Conservation (phyloP, 805 yeast species). For the Starmerella cellae region DNA sequence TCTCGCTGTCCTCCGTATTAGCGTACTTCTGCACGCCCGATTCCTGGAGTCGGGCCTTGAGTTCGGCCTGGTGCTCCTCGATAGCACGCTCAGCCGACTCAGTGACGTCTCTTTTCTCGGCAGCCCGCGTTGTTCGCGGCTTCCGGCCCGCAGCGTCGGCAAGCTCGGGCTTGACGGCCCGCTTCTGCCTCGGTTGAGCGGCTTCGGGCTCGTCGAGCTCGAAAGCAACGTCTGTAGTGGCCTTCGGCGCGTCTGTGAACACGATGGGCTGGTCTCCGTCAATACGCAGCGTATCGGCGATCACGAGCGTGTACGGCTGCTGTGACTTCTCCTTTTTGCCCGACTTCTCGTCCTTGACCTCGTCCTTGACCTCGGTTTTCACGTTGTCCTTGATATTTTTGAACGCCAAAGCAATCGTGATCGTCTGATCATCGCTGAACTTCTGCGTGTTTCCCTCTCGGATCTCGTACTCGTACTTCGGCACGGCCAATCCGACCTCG, state of each 20-base stretch:
- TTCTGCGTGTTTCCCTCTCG: constrained; percentile 58
- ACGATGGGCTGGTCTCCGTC: constrained; percentile 42
- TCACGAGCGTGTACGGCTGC: constrained; percentile 46
- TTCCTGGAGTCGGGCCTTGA: constrained; percentile 74
- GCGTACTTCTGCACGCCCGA: constrained; percentile 51
- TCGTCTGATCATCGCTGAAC: constrained; percentile 58
- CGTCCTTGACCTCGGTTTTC: background rate
- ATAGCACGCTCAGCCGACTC: constrained; percentile 71
- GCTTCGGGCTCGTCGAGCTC: constrained; percentile 47
- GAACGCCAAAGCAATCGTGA: constrained; percentile 35
- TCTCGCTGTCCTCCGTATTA: constrained; percentile 13
- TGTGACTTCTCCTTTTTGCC: no score
- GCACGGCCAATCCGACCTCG: constrained; percentile 76
- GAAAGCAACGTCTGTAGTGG: constrained; percentile 63
- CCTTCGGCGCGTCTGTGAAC: constrained; percentile 62
- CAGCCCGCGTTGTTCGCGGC: constrained; percentile 15
- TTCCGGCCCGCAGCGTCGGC: constrained; percentile 3
- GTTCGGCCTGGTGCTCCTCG: constrained; percentile 65
- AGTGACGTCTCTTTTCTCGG: constrained; percentile 30
- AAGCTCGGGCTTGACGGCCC: constrained; percentile 1
- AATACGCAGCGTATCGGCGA: constrained; percentile 71
- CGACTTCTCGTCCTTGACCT: constrained; percentile 31
- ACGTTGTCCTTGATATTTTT: constrained; percentile 1
- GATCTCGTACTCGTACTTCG: constrained; percentile 63
- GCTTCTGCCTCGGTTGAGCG: constrained; percentile 20